These are phyloP conservation scores for Uronychia binucleata DNA, from an alignment of 73 alveolate species.

Conservation along the genomic window DNA sequence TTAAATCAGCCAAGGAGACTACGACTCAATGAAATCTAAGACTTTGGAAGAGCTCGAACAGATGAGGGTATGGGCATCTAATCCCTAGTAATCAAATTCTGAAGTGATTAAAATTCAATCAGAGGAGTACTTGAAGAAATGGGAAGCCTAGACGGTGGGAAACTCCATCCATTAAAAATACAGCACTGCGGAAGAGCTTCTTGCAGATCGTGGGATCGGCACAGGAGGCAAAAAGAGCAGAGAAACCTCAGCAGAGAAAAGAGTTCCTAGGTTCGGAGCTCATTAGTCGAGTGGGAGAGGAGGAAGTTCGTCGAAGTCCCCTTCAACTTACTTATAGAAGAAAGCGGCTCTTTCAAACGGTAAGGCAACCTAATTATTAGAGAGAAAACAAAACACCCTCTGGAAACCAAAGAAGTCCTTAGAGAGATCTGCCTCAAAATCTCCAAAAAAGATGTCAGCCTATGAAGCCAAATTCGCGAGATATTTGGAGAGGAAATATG, in stretches of 20 bases:
- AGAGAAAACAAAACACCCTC: not conserved
- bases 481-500: slow-evolving; percentile 19
- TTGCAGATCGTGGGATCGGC: no score
- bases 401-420: not conserved
- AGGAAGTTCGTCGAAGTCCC: not conserved
- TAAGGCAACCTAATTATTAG: no score
- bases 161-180: not conserved
- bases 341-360: not conserved
- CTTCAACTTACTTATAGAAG: not conserved
- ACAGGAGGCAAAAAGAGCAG: no score
- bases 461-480: slow-evolving; percentile 41
- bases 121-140: slow-evolving; percentile 25
- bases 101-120: slow-evolving; percentile 19
- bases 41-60: slow-evolving; percentile 41
- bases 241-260: no score
- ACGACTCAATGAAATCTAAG: slow-evolving; percentile 16
- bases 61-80: no score
- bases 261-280: no score
- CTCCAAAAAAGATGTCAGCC: not conserved
- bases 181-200: not conserved
- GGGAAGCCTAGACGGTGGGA: slow-evolving; percentile 45
- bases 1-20: slow-evolving; percentile 32
- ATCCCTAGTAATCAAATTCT: slow-evolving; percentile 19
- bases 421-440: not conserved
- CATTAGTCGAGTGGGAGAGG: no score